Conservation (phyloP, 2,329 filamentous ascomycete species). For the Plectosphaerella cucumerina region DNA sequence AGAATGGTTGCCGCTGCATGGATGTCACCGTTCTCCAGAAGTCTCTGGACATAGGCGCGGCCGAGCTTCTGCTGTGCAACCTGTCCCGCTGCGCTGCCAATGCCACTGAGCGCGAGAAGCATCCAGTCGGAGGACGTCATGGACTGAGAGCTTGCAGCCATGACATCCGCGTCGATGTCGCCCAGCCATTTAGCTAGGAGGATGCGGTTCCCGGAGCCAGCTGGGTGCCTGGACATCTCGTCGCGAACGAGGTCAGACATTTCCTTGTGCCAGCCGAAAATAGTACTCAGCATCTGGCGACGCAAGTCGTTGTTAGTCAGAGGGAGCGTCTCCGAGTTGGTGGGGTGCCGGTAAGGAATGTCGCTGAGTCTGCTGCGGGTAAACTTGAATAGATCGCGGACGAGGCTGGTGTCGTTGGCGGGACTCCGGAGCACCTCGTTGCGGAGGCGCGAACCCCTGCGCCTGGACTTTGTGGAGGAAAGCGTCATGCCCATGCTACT, state of each 20-base stretch:
- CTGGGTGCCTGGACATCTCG: conserved; percentile 71
- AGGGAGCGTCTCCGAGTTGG: conserved; percentile 50
- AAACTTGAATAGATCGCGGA: conserved; percentile 81
- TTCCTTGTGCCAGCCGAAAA: conserved; percentile 93
- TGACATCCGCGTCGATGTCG: conserved; percentile 74
- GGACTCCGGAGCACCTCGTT: conserved; percentile 79
- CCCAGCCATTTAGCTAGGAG: conserved; percentile 91
- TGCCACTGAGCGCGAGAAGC: conserved; percentile 84
- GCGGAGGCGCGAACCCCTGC: conserved; percentile 62
- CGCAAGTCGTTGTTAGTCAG: conserved; percentile 77
- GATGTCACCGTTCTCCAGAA: conserved; percentile 85
- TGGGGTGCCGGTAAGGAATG: conserved; percentile 72
- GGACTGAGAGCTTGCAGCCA: conserved; percentile 76
- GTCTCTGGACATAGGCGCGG: conserved; percentile 82
- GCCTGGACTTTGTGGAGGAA: conserved; percentile 41
- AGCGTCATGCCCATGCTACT: conserved; percentile 45
- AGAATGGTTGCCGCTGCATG: conserved; percentile 92
- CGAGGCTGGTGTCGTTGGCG: conserved; percentile 40
- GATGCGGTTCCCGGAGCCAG: conserved; percentile 72
- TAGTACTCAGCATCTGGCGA: conserved; percentile 84
- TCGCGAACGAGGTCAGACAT: conserved; percentile 78
- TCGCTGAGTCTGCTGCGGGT: conserved; percentile 77
- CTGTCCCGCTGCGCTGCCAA: conserved; percentile 56
- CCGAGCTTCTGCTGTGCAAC: conserved; percentile 85
- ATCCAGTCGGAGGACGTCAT: conserved; percentile 97